A percentile compares a stretch with the other conserved stretches of the same genome.
Evolutionary conservation across 2,329 filamentous ascomycete species (phyloP).

Genomic region (Lachnellula hyalina): DNA sequence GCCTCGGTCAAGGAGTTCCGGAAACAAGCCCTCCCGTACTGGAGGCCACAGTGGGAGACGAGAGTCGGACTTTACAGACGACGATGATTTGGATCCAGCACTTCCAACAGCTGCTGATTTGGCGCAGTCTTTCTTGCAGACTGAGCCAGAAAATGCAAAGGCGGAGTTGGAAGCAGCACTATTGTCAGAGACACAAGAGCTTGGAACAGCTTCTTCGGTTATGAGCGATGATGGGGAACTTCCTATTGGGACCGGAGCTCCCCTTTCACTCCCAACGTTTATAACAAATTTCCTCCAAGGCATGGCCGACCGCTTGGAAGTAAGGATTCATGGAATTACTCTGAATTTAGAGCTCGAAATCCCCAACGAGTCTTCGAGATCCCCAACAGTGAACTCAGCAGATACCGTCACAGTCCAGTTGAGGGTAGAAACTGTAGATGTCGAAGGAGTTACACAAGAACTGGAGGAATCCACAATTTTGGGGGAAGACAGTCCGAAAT

Average conservation of each 20-base stretch:
- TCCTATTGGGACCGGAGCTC: slow-evolving; percentile 62
- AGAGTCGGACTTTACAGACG: slow-evolving; percentile 9
- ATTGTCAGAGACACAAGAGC: slow-evolving; percentile 54
- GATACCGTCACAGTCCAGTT: slow-evolving; percentile 61
- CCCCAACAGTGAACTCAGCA: slow-evolving; percentile 35
- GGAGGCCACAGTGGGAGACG: slow-evolving; percentile 5
- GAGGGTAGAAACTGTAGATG: slow-evolving; percentile 56
- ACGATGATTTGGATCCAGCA: slow-evolving; percentile 28
- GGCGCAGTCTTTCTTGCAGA: slow-evolving; percentile 72
- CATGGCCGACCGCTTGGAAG: slow-evolving; percentile 64
- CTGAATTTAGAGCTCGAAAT: slow-evolving; percentile 61
- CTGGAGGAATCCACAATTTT: slow-evolving; percentile 30
- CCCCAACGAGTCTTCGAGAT: slow-evolving; percentile 39
- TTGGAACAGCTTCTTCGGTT: slow-evolving; percentile 55
- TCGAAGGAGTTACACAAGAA: slow-evolving; percentile 57
- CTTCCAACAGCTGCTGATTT: slow-evolving; percentile 69
- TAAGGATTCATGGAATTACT: slow-evolving; percentile 59
- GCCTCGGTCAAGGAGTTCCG: slow-evolving; percentile 18
- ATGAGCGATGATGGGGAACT: slow-evolving; percentile 58
- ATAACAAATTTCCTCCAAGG: slow-evolving; percentile 69
- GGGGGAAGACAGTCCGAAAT: slow-evolving; percentile 3
- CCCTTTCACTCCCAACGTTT: slow-evolving; percentile 64
- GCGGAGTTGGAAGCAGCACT: slow-evolving; percentile 65
- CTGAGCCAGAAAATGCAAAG: slow-evolving; percentile 61
- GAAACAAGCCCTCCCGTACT: background rate